These are phyloP conservation scores for Discostella stelligera DNA, from an alignment of 352 stramenopile genomes.

Conservation along the genomic window DNA sequence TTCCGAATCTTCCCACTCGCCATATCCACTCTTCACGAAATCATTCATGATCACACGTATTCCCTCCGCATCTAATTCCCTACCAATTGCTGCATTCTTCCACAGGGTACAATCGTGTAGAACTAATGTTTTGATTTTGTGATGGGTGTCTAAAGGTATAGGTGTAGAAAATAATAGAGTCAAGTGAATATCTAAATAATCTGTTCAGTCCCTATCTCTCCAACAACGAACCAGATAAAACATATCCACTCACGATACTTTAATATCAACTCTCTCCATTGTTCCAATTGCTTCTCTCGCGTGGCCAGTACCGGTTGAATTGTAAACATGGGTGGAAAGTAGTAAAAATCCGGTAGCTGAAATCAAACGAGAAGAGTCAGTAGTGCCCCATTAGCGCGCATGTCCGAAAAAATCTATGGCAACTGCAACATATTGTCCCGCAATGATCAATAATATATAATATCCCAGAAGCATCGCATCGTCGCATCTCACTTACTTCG, in stretches of 20 bases:
- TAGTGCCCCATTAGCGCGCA: background rate
- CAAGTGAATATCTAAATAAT: background rate
- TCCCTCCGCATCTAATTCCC: slow-evolving; percentile 54
- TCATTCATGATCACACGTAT: slow-evolving; percentile 61
- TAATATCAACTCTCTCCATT: slow-evolving; percentile 79
- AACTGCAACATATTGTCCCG: no score
- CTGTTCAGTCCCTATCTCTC: background rate
- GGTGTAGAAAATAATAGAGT: background rate
- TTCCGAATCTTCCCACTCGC: slow-evolving; percentile 73
- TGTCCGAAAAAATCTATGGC: background rate
- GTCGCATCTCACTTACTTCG: background rate
- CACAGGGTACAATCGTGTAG: slow-evolving; percentile 80
- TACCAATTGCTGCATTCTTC: slow-evolving; percentile 68
- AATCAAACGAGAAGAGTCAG: background rate
- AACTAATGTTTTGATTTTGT: slow-evolving; percentile 77
- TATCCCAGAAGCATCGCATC: background rate
- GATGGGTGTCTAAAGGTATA: slow-evolving; percentile 45
- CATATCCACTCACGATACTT: slow-evolving; percentile 54
- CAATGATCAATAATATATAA: background rate
- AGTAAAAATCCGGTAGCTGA: slow-evolving; percentile 80
- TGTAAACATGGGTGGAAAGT: slow-evolving; percentile 81
- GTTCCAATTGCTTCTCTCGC: slow-evolving; percentile 72
- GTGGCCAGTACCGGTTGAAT: slow-evolving; percentile 75
- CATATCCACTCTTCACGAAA: slow-evolving; percentile 66
- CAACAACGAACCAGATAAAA: background rate